Evolutionary conservation across 441 rosid species (phyloP), one percentile per base, ranked within the genome.

Genomic region (Mallotus repandus): DNA sequence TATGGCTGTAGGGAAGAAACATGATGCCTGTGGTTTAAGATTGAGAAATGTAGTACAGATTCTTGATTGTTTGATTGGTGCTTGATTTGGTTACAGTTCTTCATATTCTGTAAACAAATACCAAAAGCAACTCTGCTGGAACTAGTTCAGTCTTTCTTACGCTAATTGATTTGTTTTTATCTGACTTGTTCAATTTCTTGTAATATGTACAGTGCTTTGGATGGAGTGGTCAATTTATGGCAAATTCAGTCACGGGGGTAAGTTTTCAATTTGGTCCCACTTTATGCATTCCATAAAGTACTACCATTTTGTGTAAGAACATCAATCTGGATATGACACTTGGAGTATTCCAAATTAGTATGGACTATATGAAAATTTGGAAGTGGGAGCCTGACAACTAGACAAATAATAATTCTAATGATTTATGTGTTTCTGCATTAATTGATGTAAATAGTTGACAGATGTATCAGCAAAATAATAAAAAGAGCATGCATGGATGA

Each of bases 201-300:
- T 74, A 78, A 74, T 67, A 16, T 66, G 53, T 79, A 68, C 82
- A 94, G 99, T 83, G 89, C 97, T 80, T 79, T 94, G 84, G 97
- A 94, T 83, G 97, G 97, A 63, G 49, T 86, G 74, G 83, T 94
- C 74, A 86, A 85, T 79, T 88, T 94, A 79, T 91, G 97, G 97
- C 93, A 92, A 84, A 78, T 94, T 82, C 94, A 89, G 75, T 80
- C 88, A 38, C 83, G 84, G 59, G 96, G 97, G 99, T 94, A 71
- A 64, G 79, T 69, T 56, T 58, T 19, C 66, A 57, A 32, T 72
- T 45, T 64, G 41, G 73, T 54, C 46, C 35, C 21, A 7, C 13
- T 32, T 16, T 56, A 25, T 66, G 62, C 64, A 19, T n/a, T 8
- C 8, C 38, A 12, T 29, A 10, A 61, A 71, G n/a, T 53, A 25